A percentile compares a stretch with the other conserved stretches of the same genome.
Evolutionary conservation across 2,329 filamentous ascomycete genomes (phyloP).

Genomic region (Aspergillus piperis): DNA sequence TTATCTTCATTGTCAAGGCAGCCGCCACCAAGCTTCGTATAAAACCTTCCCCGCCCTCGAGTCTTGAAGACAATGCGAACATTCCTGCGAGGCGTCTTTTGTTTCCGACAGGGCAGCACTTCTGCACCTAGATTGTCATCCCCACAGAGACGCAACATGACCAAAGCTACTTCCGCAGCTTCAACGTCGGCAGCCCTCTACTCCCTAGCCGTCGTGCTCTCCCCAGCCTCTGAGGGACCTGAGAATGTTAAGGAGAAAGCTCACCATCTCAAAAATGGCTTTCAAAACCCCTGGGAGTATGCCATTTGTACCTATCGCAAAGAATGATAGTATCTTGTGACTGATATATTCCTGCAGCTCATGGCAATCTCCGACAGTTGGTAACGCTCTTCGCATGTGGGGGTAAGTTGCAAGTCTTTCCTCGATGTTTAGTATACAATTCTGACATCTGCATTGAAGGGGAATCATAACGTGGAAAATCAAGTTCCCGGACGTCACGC

Average conservation of each 20-base stretch:
- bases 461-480: constrained; percentile 48
- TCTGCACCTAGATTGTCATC: constrained; percentile 14
- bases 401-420: constrained; percentile 19
- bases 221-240: constrained; percentile 35
- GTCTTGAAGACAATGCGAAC: constrained; percentile 10
- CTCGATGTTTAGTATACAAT: neutral
- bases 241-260: constrained; percentile 44
- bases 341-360: constrained; percentile 20
- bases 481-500: constrained; percentile 62
- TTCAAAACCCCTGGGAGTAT: constrained; percentile 49
- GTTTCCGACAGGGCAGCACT: constrained; percentile 23
- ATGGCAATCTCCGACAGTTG: constrained; percentile 15
- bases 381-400: constrained; percentile 6
- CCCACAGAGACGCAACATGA: constrained; percentile 35
- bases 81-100: constrained; percentile 21
- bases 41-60: neutral
- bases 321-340: neutral
- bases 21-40: neutral
- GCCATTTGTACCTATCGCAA: too few species aligned
- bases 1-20: neutral
- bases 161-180: constrained; percentile 15
- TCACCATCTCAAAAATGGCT: constrained; percentile 43
- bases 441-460: neutral
- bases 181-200: constrained; percentile 44
- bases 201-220: constrained; percentile 42